These are phyloP conservation scores for Chamaenerion angustifolium DNA, from an alignment of 345 rosid genomes.

Conservation along the genomic window DNA sequence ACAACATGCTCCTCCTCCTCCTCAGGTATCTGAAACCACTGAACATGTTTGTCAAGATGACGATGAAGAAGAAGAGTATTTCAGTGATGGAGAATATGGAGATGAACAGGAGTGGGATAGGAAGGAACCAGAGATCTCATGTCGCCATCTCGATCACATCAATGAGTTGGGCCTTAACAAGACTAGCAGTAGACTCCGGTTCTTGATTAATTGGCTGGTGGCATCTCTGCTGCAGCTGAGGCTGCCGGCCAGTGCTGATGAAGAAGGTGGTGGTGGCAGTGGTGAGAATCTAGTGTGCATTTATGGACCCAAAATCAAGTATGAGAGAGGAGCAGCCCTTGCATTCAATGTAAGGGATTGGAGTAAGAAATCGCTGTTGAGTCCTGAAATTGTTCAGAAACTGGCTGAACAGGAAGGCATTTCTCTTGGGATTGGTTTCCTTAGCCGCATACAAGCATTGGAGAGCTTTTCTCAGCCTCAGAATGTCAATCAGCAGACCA, in stretches of 20 bases:
- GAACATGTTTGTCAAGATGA: too few relatives aligned
- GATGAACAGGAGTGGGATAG: constrained; percentile 63
- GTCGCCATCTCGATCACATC: constrained; percentile 79
- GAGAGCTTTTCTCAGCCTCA: constrained; percentile 16
- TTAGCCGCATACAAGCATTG: constrained; percentile 67
- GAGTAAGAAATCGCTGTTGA: constrained; percentile 44
- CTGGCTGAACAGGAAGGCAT: constrained; percentile 88
- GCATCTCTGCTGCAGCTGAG: constrained; percentile 83
- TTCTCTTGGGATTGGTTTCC: constrained; percentile 78
- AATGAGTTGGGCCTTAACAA: constrained; percentile 93
- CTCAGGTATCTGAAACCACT: constrained; percentile 40
- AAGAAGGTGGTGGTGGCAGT: constrained; percentile 42
- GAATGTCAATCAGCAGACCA: constrained; percentile 12
- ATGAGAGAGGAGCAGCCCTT: constrained; percentile 90
- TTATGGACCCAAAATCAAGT: constrained; percentile 94
- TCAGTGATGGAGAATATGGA: constrained; percentile 61
- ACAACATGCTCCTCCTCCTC: constrained; percentile 35
- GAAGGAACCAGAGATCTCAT: constrained; percentile 79
- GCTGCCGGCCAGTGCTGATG: constrained; percentile 30
- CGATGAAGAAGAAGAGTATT: constrained; percentile 52
- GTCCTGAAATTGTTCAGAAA: constrained; percentile 86
- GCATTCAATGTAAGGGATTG: constrained; percentile 79
- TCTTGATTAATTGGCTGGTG: constrained; percentile 91
- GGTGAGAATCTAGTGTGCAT: constrained; percentile 66
- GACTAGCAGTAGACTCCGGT: constrained; percentile 68